Evolutionary conservation across 305 asterid species (phyloP), one percentile per base, ranked within the genome.

Genomic region (Lippia alba): DNA sequence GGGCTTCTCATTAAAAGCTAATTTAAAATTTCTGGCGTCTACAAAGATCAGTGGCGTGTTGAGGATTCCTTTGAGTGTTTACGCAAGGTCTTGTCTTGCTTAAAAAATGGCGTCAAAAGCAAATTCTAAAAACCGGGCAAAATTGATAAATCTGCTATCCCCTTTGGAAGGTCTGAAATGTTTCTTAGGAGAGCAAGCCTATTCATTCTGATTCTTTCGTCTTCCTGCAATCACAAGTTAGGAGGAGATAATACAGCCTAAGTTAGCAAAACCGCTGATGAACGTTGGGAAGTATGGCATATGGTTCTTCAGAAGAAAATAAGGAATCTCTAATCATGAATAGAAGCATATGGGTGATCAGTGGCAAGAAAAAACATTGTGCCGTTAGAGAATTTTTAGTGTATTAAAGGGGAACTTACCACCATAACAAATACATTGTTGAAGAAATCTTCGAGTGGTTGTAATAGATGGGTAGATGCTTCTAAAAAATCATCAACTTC

Each of bases 401-500:
- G 15, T 36, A 41, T 17, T 62, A 40, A 34, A 36, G 8, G 64
- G 69, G 61, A 74, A 75, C 99, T 24, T 89, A 94, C 97, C 99
- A 88, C 97, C 97, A 91, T 88, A 56, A 94, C 97, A 60, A 91
- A 94, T 24, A 94, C 99, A 56, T 85, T 46, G 76, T 87, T 87
- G 84, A 94, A 91, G 82, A 94, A 91, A 74, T 91, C 89, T 44
- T 91, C 97, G 49, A 94, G 83, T 39, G 99, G 97, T 67, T 87
- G 89, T 65, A 94, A 50, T 8, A 94, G 87, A 71, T 54, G 60
- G 66, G 76, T 49, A 61, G 99, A 94, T 69, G 83, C 85, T 79
- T 89, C 89, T 16, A 89, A 85, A 80, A 94, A 94, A 73, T 83
- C 95, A 84, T 94, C 95, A 70, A 94, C 95, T 80, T 89, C 97